Percentiles rank a stretch among this genome's conserved stretches.
Evolutionary conservation across 2,329 filamentous ascomycete species (phyloP).

Genomic region (Bipolaris oryzae): DNA sequence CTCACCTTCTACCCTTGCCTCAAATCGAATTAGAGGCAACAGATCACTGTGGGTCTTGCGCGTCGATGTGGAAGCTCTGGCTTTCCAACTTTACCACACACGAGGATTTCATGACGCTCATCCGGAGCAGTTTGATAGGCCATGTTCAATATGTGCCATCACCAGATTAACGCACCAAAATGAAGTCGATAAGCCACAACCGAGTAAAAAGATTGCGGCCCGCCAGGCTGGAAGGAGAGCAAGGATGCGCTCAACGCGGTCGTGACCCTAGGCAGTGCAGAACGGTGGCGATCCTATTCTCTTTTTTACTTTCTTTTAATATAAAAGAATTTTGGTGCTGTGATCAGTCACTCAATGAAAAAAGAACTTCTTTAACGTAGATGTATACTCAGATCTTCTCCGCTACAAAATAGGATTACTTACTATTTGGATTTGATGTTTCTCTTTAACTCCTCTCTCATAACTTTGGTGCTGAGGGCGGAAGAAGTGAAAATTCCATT

Average conservation of each 20-base stretch:
- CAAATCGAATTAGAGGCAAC: slow-evolving; percentile 23
- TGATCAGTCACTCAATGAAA: too few species aligned
- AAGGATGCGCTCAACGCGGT: background rate
- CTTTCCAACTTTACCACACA: slow-evolving; percentile 37
- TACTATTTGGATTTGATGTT: too few species aligned
- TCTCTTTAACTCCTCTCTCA: too few species aligned
- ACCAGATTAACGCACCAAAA: slow-evolving; percentile 13
- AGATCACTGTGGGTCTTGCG: slow-evolving; percentile 34
- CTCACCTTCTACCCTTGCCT: slow-evolving; percentile 19
- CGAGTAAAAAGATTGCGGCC: background rate
- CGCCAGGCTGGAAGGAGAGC: slow-evolving; percentile 4
- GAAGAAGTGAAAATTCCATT: too few species aligned
- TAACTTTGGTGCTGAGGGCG: too few species aligned
- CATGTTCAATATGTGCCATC: slow-evolving; percentile 33
- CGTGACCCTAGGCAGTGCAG: background rate
- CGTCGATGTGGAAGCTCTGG: slow-evolving; percentile 39
- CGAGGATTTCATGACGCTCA: slow-evolving; percentile 36
- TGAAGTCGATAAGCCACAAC: background rate
- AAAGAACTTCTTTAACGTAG: too few species aligned
- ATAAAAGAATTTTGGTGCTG: background rate
- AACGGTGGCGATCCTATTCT: background rate
- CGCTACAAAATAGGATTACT: too few species aligned
- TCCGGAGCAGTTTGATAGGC: slow-evolving; percentile 29
- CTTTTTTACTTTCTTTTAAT: background rate
- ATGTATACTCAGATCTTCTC: too few species aligned